These are phyloP conservation scores for Poteriospumella lacustris DNA, from an alignment of 108 stramenopile species.

Conservation along the genomic window DNA sequence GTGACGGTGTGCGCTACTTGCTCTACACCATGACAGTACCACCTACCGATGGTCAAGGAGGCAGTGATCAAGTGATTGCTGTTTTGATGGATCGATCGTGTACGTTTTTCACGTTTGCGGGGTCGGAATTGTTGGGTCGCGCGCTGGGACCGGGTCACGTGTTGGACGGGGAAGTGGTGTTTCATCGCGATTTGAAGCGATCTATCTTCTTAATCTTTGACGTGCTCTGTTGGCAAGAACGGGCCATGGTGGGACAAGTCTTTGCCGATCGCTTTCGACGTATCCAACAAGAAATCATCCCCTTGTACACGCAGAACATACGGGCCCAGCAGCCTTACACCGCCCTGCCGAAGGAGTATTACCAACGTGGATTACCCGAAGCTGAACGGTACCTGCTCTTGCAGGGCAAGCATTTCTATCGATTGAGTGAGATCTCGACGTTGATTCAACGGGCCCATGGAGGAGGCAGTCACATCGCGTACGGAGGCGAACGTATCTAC, in stretches of 20 bases:
- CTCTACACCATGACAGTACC: conserved; percentile 40
- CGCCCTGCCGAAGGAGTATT: not conserved
- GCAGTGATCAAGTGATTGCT: not conserved
- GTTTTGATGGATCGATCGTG: conserved; percentile 9
- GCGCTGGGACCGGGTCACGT: conserved; percentile 62
- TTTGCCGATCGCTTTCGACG: conserved; percentile 43
- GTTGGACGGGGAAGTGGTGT: conserved; percentile 92
- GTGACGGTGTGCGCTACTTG: conserved; percentile 89
- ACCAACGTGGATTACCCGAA: too few relatives aligned
- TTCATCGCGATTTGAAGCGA: conserved; percentile 66
- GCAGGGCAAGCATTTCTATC: conserved; percentile 78
- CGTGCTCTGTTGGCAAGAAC: conserved; percentile 65
- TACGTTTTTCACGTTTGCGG: conserved; percentile 5
- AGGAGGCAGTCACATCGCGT: conserved; percentile 62
- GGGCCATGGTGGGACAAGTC: conserved; percentile 67
- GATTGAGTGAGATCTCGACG: not conserved
- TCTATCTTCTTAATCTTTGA: conserved; percentile 91
- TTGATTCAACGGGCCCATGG: too few relatives aligned
- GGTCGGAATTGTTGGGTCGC: conserved; percentile 21
- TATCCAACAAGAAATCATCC: not conserved
- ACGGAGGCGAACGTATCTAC: conserved; percentile 70
- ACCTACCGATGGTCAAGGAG: not conserved
- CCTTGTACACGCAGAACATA: not conserved
- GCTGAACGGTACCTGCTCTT: conserved; percentile 67
- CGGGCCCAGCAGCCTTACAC: not conserved